Conservation (phyloP, 2,329 filamentous ascomycete species). For the Scortechinia acanthostroma region DNA sequence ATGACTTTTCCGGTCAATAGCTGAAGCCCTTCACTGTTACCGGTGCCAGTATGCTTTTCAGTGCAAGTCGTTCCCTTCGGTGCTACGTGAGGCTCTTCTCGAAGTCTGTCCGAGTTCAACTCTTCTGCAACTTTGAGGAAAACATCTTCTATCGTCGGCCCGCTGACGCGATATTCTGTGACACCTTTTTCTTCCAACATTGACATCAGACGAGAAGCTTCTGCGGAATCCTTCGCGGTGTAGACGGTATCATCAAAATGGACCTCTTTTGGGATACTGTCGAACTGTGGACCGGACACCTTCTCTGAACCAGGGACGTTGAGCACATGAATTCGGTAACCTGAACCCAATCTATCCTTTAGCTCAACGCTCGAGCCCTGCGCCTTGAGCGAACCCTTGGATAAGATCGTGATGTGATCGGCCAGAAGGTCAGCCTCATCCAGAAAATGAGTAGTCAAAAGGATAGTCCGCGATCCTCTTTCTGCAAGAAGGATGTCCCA, state of each 20-base stretch:
- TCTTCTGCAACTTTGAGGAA: slow-evolving; percentile 83
- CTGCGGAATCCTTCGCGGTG: slow-evolving; percentile 58
- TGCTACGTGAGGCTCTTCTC: slow-evolving; percentile 6
- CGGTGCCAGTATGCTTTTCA: slow-evolving; percentile 11
- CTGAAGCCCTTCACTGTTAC: slow-evolving; percentile 29
- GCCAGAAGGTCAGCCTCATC: slow-evolving; percentile 87
- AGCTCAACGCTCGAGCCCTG: slow-evolving; percentile 79
- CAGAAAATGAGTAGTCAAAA: slow-evolving; percentile 86
- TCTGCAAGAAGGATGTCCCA: slow-evolving; percentile 90
- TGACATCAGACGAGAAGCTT: slow-evolving; percentile 67
- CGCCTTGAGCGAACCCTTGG: slow-evolving; percentile 74
- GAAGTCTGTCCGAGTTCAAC: slow-evolving; percentile 42
- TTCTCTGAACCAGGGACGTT: slow-evolving; percentile 46
- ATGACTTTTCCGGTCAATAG: slow-evolving; percentile 66
- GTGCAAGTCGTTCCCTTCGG: slow-evolving; percentile 15
- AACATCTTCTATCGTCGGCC: slow-evolving; percentile 86
- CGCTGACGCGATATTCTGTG: slow-evolving; percentile 75
- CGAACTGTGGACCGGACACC: too few species aligned
- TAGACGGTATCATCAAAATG: slow-evolving; percentile 70
- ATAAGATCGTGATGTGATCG: slow-evolving; percentile 82
- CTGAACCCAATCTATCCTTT: slow-evolving; percentile 74
- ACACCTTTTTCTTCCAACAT: slow-evolving; percentile 61
- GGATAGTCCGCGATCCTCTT: slow-evolving; percentile 72
- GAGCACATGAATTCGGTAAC: slow-evolving; percentile 64
- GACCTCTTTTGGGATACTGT: too few species aligned